Base-by-base conservation (phyloP, 306 rosid species). In the Gleditsia sinensis region DNA sequence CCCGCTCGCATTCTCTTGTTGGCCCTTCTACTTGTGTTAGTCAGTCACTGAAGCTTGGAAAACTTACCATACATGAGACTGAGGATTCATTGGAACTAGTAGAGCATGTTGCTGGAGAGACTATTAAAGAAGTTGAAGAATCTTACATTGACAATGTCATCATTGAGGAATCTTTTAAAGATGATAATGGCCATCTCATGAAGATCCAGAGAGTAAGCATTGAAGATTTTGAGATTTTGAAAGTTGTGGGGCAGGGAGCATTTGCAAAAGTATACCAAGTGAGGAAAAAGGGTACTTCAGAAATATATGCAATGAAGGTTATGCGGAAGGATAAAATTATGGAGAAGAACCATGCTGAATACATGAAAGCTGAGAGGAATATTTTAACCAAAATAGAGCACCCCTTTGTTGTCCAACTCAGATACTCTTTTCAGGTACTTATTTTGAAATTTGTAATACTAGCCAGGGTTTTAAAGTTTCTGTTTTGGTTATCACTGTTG, bases 291-390 rank as follows among this genome's bases (percentile, higher is more conserved):
- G 98, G 97, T 62, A 94, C 97, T 58, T 81, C 82, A 2, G 98
- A 94, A 59, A 94, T 94, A 75, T 94, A 88, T 83, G 98, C 98
- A 32, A 94, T 94, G 98, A 94, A 94, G 85, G 98, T 94, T 54
- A 94, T 94, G 98, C 87, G 97, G 65, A 94, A 94, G 85, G 98
- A 94, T 84, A 91, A 81, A 83, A 94, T 94, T 73, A 77, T 94
- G 92, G 98, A 94, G 88, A 94, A 89, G 86, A 89, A 94, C 82
- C 98, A 91, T 80, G 91, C 96, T 45, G 96, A 83, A 76, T 94
- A 94, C 85, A 94, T 94, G 98, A 91, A 94, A 83, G 97, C 98
- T 72, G 98, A 94, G 88, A 89, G 96, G 88, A 88, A 94, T 71
- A 94, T 91, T 51, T 78, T 92, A 83, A 91, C 98, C 64, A 80